Conservation (phyloP, 352 stramenopile species). For the Pythium coloratum region DNA sequence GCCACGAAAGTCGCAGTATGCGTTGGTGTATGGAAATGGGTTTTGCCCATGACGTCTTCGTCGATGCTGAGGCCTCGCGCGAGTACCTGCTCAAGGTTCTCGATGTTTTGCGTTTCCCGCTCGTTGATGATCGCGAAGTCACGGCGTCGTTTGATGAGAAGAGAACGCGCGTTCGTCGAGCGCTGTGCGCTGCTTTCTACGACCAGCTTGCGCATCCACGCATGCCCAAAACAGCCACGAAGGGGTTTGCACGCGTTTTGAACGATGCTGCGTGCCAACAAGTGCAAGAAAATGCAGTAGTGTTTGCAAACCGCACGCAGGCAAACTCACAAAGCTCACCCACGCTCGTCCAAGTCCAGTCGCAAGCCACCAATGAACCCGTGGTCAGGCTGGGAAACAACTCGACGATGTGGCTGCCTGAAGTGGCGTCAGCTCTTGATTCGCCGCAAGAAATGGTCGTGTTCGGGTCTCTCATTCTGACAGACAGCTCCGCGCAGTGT, state of each 20-base stretch:
- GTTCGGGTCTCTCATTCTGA: conserved; percentile 21
- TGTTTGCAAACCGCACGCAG: not conserved
- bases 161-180: conserved; percentile 7
- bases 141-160: conserved; percentile 5
- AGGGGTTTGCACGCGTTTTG: conserved; percentile 21
- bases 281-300: conserved; percentile 4
- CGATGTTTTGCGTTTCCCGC: conserved; percentile 17
- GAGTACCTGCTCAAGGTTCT: conserved; percentile 31
- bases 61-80: conserved; percentile 10
- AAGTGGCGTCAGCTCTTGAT: not conserved
- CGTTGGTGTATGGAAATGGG: conserved; percentile 22
- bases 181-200: conserved; percentile 26
- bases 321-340: too few relatives aligned
- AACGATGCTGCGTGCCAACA: conserved; percentile 3
- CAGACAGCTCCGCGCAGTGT: conserved; percentile 3
- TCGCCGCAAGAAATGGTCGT: conserved; percentile 10
- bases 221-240: conserved; percentile 1
- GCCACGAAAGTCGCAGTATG: conserved; percentile 6
- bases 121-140: conserved; percentile 14
- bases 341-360: not conserved
- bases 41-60: conserved; percentile 27
- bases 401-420: conserved; percentile 8
- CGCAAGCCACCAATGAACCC: not conserved
- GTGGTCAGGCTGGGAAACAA: conserved; percentile 6
- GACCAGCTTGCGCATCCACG: conserved; percentile 25